Base-by-base conservation (phyloP, 306 rosid genomes). In the Parietaria judaica region DNA sequence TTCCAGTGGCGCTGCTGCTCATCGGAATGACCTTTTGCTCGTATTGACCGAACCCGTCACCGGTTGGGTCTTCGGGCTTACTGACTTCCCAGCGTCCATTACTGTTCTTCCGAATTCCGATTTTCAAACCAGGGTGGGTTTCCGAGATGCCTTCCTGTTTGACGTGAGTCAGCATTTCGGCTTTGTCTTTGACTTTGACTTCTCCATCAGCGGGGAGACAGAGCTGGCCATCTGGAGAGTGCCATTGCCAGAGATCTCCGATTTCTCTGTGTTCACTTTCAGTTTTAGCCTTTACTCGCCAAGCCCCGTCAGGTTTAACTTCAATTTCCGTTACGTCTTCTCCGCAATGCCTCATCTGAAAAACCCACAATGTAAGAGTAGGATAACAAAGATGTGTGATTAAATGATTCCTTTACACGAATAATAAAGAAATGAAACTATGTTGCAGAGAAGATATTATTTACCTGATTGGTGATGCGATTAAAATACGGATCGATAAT, bases 1-100 rank as follows among this genome's bases (percentile, higher is more conserved):
- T 92, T 71, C 78, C 96, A 5, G 96, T 82, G 75, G 82, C 88
- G 74, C 95, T 88, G 79, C 99, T 92, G 82, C 94, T 86, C 99
- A 88, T 92, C 56, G 92, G 95, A 71, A 88, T 84, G 73, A 86
- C 76, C 64, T 86, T 87, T 57, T 72, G 85, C 55, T 84, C 87
- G 66, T 62, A 75, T 74, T 72, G 70, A 76, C 73, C 95, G 65
- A 77, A 74, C 36, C 77, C 74, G 11, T 75, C 86, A 57, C 66
- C 74, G 70, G 77, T 80, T 65, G 83, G 44, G 60, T 73, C 86
- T 63, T 74, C 89, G 23, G 95, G 89, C 76, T 78, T 88, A 79
- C 87, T 86, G 65, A 88, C 79, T 78, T 86, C 94, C 95, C 99
- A 92, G 61, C 62, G 56, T 31, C 99, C 99, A 78, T 88, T 75